Evolutionary conservation across 106 monocot species (phyloP), one percentile per base, ranked within the genome.

Genomic region (Chionographis japonica): DNA sequence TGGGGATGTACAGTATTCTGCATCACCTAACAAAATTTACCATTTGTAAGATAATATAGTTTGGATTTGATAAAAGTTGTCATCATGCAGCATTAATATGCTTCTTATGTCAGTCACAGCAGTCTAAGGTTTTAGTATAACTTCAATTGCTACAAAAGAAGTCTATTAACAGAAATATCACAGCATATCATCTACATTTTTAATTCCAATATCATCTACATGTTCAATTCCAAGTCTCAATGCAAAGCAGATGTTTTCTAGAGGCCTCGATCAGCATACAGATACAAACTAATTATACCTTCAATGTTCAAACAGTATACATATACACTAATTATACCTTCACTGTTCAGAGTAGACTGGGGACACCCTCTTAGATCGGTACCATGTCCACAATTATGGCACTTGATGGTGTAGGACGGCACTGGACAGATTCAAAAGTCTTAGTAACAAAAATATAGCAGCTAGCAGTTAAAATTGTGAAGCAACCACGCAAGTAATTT

Each of bases 381-480:
- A 20, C 97, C 89, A 79, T 97, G 97, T 39, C 97, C 97, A 79
- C 97, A 97, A 65, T 97, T 97, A 66, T 89, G 82, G 65, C 97
- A 97, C 19, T 87, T 78, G 27, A 89, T 80, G 54, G 89, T 74
- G 75, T 90, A 97, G 20, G 92, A 89, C 37, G 97, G 97, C 83
- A 97, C 97, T 97, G 81, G 14, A 61, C 12, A 73, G 8, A 37
- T 71, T 54, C 13, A 56, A 68, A 8, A 76, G 62, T 41, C 19
- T 73, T 19, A 67, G 39, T 27, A 54, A 40, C 14, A 63, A 65
- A 4, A 40, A 66, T 12, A 35, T 15, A 56, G 40, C 5, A n/a
- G 56, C 5, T 35, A 19, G 38, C 40, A 56, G 40, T 38, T 8
- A 5, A 39, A 61, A 12, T 39, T 39, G 10, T 14, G 3, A 14